phyloP scores from a whole-genome alignment of 495 filamentous ascomycete species.

The Talaromyces thailandensis region DNA sequence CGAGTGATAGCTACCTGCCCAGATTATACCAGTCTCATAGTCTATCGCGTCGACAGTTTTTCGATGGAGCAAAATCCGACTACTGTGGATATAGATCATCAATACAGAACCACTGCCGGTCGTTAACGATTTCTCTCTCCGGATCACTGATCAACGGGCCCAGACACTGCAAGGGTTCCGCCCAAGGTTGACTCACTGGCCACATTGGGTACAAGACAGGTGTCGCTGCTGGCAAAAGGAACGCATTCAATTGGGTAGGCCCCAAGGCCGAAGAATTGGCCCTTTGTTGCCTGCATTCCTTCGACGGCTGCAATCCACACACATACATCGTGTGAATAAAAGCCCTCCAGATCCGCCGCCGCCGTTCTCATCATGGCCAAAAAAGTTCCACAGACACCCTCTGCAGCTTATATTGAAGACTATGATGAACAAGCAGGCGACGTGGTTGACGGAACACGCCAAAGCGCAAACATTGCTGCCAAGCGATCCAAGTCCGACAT shows the following conservation, averaged over 20 bases:
- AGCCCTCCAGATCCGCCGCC: not conserved
- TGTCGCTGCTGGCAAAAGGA: not conserved
- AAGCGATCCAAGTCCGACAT: slow-evolving; percentile 44
- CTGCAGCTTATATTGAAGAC: slow-evolving; percentile 46
- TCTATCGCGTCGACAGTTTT: slow-evolving; percentile 1
- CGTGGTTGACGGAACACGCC: slow-evolving; percentile 38
- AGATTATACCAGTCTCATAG: not conserved
- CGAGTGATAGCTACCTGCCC: not conserved
- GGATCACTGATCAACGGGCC: slow-evolving; percentile 2
- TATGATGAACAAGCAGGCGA: slow-evolving; percentile 44
- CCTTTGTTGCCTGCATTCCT: not conserved
- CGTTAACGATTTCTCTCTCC: slow-evolving; percentile 6
- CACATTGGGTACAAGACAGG: slow-evolving; percentile 7
- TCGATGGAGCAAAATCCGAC: slow-evolving; percentile 8
- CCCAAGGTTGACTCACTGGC: slow-evolving; percentile 3
- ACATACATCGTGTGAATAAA: slow-evolving; percentile 2
- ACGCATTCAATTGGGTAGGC: slow-evolving; percentile 2
- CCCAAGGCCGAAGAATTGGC: not conserved
- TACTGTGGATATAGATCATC: slow-evolving; percentile 6
- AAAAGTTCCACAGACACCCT: slow-evolving; percentile 20
- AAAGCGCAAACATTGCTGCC: slow-evolving; percentile 43
- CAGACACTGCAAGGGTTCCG: slow-evolving; percentile 1
- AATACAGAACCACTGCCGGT: slow-evolving; percentile 5
- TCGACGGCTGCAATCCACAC: not conserved
- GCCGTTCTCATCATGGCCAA: slow-evolving; percentile 27